These are phyloP conservation scores for Asterochloris erici DNA, from an alignment of 139 green algal species.

Conservation along the genomic window DNA sequence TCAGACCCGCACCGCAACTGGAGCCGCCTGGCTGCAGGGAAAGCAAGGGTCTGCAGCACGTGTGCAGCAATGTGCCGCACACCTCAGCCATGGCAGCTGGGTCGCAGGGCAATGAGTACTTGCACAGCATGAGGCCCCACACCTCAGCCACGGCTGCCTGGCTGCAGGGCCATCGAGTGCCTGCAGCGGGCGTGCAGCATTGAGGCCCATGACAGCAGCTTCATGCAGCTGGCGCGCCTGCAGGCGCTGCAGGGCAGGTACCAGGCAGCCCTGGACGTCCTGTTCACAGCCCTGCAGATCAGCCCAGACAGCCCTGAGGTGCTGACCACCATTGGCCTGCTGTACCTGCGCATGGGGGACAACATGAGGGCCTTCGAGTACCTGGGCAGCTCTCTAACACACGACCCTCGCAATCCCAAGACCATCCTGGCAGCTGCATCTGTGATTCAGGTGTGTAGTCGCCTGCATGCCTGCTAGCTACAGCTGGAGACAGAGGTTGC, in stretches of 20 bases:
- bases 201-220: slow-evolving; percentile 71
- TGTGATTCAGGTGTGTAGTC: slow-evolving; percentile 67
- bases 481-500: no score
- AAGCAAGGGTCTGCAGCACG: no score
- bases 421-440: slow-evolving; percentile 73
- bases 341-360: slow-evolving; percentile 71
- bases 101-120: no score
- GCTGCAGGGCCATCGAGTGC: slow-evolving; percentile 50
- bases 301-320: slow-evolving; percentile 72
- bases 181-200: slow-evolving; percentile 60
- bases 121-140: neutral
- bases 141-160: neutral
- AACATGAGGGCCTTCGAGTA: slow-evolving; percentile 67
- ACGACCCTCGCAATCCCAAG: slow-evolving; percentile 62
- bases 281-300: slow-evolving; percentile 56
- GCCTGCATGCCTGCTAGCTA: neutral
- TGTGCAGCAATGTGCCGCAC: no score
- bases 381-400: slow-evolving; percentile 56
- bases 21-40: no score
- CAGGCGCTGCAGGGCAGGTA: slow-evolving; percentile 16
- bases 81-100: no score
- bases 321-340: slow-evolving; percentile 68
- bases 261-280: slow-evolving; percentile 23
- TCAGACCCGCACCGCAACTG: neutral
- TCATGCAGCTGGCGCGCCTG: slow-evolving; percentile 64